phyloP scores from a whole-genome alignment of 257 asterid genomes.

The Paulownia fortunei region DNA sequence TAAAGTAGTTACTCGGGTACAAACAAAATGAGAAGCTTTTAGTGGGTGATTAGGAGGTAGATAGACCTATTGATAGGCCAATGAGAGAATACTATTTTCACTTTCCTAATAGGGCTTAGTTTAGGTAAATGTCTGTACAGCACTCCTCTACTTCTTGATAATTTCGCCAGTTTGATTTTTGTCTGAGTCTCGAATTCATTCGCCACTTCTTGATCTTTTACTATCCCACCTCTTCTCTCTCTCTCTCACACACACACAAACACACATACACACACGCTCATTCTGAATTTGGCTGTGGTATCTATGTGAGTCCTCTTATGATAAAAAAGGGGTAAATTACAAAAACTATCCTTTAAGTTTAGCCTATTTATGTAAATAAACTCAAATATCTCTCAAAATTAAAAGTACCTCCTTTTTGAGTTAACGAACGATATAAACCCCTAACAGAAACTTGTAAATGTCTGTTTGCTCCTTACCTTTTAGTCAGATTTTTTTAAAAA shows the following conservation, averaged over 20 bases:
- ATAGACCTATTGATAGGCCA: neutral
- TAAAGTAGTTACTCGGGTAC: neutral
- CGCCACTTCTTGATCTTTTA: neutral
- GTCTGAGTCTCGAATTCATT: neutral
- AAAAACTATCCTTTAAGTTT: too few species aligned
- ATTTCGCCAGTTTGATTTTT: neutral
- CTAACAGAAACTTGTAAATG: too few species aligned
- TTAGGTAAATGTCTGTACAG: neutral
- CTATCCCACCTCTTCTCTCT: too few species aligned
- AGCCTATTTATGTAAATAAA: too few species aligned
- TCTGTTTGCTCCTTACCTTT: too few species aligned
- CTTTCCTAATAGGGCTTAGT: neutral
- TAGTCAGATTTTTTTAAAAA: too few species aligned
- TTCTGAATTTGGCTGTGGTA: neutral
- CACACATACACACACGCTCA: too few species aligned
- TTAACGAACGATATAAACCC: too few species aligned
- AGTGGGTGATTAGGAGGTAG: neutral
- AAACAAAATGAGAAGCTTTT: neutral
- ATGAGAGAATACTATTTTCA: neutral
- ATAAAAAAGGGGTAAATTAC: too few species aligned
- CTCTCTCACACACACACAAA: too few species aligned
- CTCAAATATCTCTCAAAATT: too few species aligned
- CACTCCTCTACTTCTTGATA: neutral
- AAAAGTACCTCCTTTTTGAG: too few species aligned
- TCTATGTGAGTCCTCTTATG: neutral